Evolutionary conservation across 2,329 filamentous ascomycete species (phyloP).

Genomic region (Ophiosphaerella herpotricha): DNA sequence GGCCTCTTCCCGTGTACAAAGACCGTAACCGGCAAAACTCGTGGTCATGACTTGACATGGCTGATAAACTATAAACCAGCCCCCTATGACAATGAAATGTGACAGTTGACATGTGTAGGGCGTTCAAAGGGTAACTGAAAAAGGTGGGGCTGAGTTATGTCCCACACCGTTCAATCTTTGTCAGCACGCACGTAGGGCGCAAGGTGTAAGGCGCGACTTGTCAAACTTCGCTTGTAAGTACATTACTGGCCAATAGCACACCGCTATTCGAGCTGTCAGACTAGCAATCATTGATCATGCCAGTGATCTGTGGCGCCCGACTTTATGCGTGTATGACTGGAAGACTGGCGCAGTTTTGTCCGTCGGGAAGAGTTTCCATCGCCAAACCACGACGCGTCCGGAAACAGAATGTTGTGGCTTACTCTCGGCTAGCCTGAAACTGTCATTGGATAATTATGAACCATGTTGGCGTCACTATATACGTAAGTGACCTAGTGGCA

Average conservation of each 20-base stretch:
- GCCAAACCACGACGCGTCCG: background rate
- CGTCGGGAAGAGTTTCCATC: conserved; percentile 1
- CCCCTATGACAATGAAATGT: too few species aligned
- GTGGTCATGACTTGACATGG: background rate
- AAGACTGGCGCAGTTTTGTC: background rate
- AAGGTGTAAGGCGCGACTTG: conserved; percentile 3
- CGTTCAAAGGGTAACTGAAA: background rate
- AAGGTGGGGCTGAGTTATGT: conserved; percentile 1
- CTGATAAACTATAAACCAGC: background rate
- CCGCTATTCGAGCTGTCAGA: background rate
- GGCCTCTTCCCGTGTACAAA: too few species aligned
- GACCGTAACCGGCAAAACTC: background rate
- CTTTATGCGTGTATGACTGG: background rate
- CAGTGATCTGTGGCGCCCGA: background rate
- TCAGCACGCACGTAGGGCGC: background rate
- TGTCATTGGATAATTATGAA: background rate
- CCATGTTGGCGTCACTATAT: background rate
- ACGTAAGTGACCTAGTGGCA: background rate
- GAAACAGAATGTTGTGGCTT: conserved; percentile 2
- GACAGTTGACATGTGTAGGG: conserved; percentile 6
- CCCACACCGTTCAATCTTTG: background rate
- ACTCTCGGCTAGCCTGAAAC: background rate
- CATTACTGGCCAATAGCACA: conserved; percentile 2
- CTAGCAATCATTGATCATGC: background rate
- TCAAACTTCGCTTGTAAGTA: background rate